Evolutionary conservation across 768 basidiomycete species (phyloP).

Genomic region (Lactarius akahatsu): DNA sequence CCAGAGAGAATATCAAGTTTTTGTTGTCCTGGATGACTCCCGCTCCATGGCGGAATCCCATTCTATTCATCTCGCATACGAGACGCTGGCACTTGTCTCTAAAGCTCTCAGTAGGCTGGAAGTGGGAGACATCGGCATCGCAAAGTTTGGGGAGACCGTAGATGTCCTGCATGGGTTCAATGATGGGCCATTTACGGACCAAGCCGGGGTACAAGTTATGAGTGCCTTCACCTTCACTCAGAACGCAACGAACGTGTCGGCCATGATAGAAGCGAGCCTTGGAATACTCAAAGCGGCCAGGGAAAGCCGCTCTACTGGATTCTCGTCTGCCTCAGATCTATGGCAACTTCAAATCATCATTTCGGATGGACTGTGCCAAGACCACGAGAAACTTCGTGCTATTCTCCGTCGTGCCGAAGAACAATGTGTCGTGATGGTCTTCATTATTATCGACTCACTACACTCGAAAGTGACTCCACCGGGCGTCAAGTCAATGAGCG

Average conservation of each 20-base stretch:
- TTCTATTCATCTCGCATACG: conserved; percentile 89
- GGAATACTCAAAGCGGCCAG: conserved; percentile 73
- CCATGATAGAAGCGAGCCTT: conserved; percentile 78
- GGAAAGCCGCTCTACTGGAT: conserved; percentile 58
- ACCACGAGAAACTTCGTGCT: conserved; percentile 81
- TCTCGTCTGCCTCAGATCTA: conserved; percentile 71
- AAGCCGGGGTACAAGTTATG: conserved; percentile 77
- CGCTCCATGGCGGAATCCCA: conserved; percentile 94
- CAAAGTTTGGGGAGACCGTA: conserved; percentile 84
- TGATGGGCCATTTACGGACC: conserved; percentile 76
- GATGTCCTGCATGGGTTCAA: conserved; percentile 89
- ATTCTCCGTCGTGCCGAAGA: conserved; percentile 83
- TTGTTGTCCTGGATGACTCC: conserved; percentile 94
- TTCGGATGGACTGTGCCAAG: conserved; percentile 98
- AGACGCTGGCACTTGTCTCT: conserved; percentile 88
- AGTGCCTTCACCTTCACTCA: conserved; percentile 88
- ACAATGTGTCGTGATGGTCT: conserved; percentile 92
- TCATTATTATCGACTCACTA: conserved; percentile 91
- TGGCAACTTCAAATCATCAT: conserved; percentile 99
- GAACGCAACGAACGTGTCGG: conserved; percentile 80
- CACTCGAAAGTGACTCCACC: conserved; percentile 44
- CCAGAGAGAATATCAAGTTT: conserved; percentile 92
- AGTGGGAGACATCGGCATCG: conserved; percentile 91
- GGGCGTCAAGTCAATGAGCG: conserved; percentile 1
- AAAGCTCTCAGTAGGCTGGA: conserved; percentile 90